Evolutionary conservation across 768 basidiomycete genomes (phyloP), one percentile per base, ranked within the genome.

Genomic region (Leucocoprinus sp.): DNA sequence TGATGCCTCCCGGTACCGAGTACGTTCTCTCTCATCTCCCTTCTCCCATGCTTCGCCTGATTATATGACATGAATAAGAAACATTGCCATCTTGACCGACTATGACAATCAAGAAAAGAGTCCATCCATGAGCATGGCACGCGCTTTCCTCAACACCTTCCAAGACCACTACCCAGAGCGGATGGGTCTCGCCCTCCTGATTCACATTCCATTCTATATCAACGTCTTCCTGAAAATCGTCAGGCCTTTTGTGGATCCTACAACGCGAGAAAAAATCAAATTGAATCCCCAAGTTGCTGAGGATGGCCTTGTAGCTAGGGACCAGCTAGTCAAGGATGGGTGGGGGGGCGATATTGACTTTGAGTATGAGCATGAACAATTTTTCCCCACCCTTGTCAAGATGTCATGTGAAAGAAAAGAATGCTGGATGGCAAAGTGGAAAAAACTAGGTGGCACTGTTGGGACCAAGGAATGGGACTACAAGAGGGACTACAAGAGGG

Each of bases 111-210:
- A 74, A 57, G 77, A 73, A 27, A 89, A 86, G 62, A 76, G 66
- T 33, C 68, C 74, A 2, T 62, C 68, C 8, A 54, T 75, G 6
- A 50, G 61, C 33, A 69, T 68, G 8, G 58, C 74, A 7, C 64
- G 69, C 5, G 54, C 71, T 5, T 72, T 78, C 9, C 69, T 84
- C 43, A 62, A 71, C 59, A 83, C 88, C 53, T 69, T 90, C 11
- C 88, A 90, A 55, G 74, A 78, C 18, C 87, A 92, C 57, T 92
- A 90, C 55, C 89, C 89, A 0, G 92, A 95, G 60, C 79, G 92
- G 3, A 78, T 95, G 26, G 89, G 87, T 19, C 58, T 69, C 9
- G 75, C 88, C 1, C 62, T 89, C 34, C 77, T 91, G 55, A 69
- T 82, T 48, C 86, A 92, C 54, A 72, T 92, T n/a, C 90, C 91